Base-by-base conservation (phyloP, 1,284 basidiomycete genomes). In the Ceratobasidium sp. region DNA sequence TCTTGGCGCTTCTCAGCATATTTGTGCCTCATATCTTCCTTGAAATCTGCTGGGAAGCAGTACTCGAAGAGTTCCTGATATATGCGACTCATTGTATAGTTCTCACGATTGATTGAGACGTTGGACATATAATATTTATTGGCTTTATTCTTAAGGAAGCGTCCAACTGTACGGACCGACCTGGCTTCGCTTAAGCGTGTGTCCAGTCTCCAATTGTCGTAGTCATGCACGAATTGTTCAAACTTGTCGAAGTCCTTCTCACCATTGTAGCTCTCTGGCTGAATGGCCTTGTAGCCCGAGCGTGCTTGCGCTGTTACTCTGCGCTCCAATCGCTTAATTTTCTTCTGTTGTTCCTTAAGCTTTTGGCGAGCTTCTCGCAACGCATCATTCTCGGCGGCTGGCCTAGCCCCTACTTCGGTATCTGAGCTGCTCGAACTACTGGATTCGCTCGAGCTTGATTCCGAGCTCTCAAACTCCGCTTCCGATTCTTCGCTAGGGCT, bases 21-120 rank as follows among this genome's bases (percentile, higher is more conserved):
- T 50, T 77, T 64, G 5, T 77, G 66, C 0, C 77, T 62, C 72
- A 79, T 76, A 31, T 79, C 72, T 0, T 78, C 50, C 1, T 82
- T 77, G 75, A 82, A 87, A 45, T 85, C 79, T 0, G 82, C 65
- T 0, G 84, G 85, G 80, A 87, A 87, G 63, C 85, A 86, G 73
- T 84, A 83, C 74, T 86, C 81, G 75, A 84, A 87, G 2, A 87
- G 29, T 41, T 17, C 48, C 27, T 57, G n/a, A 24, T 59, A 60
- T 19, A 59, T 29, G 15, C n/a, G 50, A 15, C 19, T 50, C 41
- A 75, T 54, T 1, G 27, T 50, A 24, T 57, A 75, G 5, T 4
- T 11, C 50, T 31, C 1, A 29, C 5, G 33, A 41, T 65, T 57
- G 9, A 31, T 47, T n/a, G 72, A 56, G 11, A 51, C 69, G 27